Evolutionary conservation across 352 stramenopile genomes (phyloP), one percentile per base, ranked within the genome.

Genomic region (Phytopythium vexans): DNA sequence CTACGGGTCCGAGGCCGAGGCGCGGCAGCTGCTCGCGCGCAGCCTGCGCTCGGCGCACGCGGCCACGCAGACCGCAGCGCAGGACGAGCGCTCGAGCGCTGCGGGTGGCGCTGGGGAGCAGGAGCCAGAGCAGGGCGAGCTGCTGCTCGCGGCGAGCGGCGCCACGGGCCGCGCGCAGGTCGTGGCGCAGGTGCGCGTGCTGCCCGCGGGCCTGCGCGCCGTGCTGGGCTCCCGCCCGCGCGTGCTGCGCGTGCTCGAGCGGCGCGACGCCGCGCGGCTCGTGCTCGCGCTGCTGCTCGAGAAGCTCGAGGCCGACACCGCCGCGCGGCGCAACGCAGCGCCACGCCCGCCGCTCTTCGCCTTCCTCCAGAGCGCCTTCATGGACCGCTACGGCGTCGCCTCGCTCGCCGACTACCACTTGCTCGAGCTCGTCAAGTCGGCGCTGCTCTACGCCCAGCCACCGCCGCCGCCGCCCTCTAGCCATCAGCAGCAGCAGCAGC

Each of bases 401-500:
- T 51, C 66, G 5, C 72, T 90, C 11, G 74, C 77, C 5, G 80
- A 90, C 52, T 85, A 70, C 40, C 80, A 84, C 62, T 68, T 90
- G 64, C 74, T 90, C 60, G 77, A 90, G 62, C 40, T 87, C 38
- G 68, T 86, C 48, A 87, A 87, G 44, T 87, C 74, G 39, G 67
- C 63, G 10, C 52, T 86, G 6, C 84, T 71, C 38, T 77, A 82
- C 62, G 42, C 58, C 66, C n/a, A 65, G 68, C 21, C 35, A 34
- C 34, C 35, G 21, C 2, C 8, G 36, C 6, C 7, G 33, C 36
- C 16, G 12, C 15, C 32, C 46, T 12, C 1, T n/a, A n/a, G 11
- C 3, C 10, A 6, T 11, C 43, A 49, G 9, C 44, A 12, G n/a
- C n/a, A n/a, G n/a, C n/a, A n/a, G 21, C 21, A 27, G 1, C 21